These are phyloP conservation scores for Lizonia empirigonia DNA, from an alignment of 2,329 filamentous ascomycete species.

Conservation along the genomic window DNA sequence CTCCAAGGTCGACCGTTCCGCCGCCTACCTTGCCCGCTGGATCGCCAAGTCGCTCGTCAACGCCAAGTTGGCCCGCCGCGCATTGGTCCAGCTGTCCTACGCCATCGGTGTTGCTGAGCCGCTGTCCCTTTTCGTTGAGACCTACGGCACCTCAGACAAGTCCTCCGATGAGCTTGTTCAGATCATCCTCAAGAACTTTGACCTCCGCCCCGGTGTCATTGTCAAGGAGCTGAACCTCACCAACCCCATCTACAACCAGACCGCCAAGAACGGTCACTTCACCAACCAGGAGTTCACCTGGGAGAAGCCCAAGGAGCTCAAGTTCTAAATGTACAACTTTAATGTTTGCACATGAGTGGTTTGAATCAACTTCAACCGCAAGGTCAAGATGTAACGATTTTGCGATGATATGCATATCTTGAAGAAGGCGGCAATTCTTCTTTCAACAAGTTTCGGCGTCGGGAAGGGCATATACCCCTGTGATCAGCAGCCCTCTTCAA, in stretches of 20 bases:
- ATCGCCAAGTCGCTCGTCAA: conserved; percentile 97
- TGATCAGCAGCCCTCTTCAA: conserved; percentile 41
- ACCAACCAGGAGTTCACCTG: conserved; percentile 97
- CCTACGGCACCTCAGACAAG: conserved; percentile 92
- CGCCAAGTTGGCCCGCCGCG: conserved; percentile 87
- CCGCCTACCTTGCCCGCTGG: conserved; percentile 97
- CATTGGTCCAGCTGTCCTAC: conserved; percentile 97
- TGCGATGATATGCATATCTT: conserved; percentile 47
- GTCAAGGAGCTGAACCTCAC: conserved; percentile 95
- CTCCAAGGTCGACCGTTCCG: conserved; percentile 99
- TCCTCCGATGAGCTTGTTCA: conserved; percentile 89
- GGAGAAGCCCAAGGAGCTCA: conserved; percentile 97
- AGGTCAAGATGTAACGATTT: conserved; percentile 37
- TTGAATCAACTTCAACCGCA: conserved; percentile 50
- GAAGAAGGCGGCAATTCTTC: conserved; percentile 42
- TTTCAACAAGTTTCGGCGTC: conserved; percentile 52
- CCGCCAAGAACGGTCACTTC: conserved; percentile 99
- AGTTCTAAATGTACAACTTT: conserved; percentile 68
- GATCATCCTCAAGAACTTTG: conserved; percentile 96
- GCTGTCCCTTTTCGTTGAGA: conserved; percentile 96
- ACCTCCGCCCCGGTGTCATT: conserved; percentile 97
- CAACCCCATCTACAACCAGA: conserved; percentile 97
- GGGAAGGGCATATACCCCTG: conserved; percentile 43
- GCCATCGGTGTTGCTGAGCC: conserved; percentile 99
- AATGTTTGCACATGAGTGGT: conserved; percentile 42